Evolutionary conservation across 2,329 filamentous ascomycete species (phyloP).

Genomic region (Epichloe amarillans): DNA sequence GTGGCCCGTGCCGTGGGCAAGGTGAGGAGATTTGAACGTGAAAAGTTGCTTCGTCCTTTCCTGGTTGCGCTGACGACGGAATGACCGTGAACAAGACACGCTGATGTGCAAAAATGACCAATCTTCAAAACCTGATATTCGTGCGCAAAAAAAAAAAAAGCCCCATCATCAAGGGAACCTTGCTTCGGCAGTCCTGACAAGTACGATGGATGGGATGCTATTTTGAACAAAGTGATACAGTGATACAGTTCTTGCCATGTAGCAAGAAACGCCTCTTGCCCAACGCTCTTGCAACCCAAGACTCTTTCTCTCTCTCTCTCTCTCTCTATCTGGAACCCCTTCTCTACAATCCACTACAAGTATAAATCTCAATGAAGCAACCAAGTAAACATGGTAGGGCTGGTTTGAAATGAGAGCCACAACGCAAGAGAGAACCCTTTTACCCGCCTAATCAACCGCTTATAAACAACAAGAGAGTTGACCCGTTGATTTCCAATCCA

Average conservation of each 20-base stretch:
- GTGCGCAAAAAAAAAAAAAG: no score
- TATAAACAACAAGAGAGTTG: background rate
- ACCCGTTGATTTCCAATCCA: no score
- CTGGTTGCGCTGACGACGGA: no score
- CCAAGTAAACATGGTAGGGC: background rate
- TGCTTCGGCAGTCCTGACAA: no score
- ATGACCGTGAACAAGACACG: no score
- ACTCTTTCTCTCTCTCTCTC: no score
- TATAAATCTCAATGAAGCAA: background rate
- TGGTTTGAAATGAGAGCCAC: background rate
- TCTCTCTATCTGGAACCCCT: background rate
- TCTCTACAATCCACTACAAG: background rate
- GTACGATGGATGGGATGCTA: background rate
- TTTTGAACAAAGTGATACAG: background rate
- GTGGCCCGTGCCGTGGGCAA: no score
- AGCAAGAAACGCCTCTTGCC: constrained; percentile 2
- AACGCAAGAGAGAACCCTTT: background rate
- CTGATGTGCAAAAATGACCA: no score
- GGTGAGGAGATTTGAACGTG: no score
- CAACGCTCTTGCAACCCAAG: background rate
- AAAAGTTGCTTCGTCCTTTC: no score
- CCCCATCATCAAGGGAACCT: no score
- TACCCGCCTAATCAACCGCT: background rate
- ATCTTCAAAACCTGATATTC: no score
- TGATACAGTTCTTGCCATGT: background rate